These are phyloP conservation scores for Boletus semigastroideus DNA, from an alignment of 1,284 basidiomycete genomes.

Conservation along the genomic window DNA sequence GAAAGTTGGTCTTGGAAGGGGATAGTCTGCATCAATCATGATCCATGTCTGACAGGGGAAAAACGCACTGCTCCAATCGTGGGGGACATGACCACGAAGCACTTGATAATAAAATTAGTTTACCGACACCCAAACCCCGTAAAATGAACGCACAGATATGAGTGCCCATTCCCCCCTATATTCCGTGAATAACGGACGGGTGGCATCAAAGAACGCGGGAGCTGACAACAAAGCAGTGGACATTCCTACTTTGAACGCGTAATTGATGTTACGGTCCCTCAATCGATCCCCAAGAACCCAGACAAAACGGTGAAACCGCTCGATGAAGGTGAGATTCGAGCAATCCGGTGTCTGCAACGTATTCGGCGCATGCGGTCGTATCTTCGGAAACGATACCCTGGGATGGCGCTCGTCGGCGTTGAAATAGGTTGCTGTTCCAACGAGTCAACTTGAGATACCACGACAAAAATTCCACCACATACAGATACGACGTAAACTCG, in stretches of 20 bases:
- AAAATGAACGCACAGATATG: constrained; percentile 64
- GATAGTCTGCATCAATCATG: constrained; percentile 11
- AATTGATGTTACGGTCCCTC: constrained; percentile 77
- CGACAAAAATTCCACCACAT: constrained; percentile 18
- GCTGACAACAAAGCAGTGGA: constrained; percentile 78
- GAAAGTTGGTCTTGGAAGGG: constrained; percentile 70
- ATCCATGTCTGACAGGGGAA: neutral
- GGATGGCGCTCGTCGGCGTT: constrained; percentile 52
- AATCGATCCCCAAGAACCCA: constrained; percentile 79
- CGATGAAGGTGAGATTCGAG: constrained; percentile 55
- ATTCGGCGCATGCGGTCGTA: constrained; percentile 78
- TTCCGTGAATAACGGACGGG: constrained; percentile 75
- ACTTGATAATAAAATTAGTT: constrained; percentile 42
- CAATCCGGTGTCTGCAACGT: constrained; percentile 78
- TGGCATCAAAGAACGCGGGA: constrained; percentile 82
- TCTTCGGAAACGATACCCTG: constrained; percentile 78
- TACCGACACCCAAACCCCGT: constrained; percentile 9
- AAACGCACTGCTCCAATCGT: constrained; percentile 77
- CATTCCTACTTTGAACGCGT: constrained; percentile 87
- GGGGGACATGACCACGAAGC: constrained; percentile 87
- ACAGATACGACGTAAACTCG: constrained; percentile 42
- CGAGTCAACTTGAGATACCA: constrained; percentile 13
- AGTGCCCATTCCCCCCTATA: constrained; percentile 94
- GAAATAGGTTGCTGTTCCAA: constrained; percentile 56
- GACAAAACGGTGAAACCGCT: constrained; percentile 62